Percentiles rank a stretch among this genome's conserved stretches.
Evolutionary conservation across 345 rosid species (phyloP).

Genomic region (Rhodamnia argentea): DNA sequence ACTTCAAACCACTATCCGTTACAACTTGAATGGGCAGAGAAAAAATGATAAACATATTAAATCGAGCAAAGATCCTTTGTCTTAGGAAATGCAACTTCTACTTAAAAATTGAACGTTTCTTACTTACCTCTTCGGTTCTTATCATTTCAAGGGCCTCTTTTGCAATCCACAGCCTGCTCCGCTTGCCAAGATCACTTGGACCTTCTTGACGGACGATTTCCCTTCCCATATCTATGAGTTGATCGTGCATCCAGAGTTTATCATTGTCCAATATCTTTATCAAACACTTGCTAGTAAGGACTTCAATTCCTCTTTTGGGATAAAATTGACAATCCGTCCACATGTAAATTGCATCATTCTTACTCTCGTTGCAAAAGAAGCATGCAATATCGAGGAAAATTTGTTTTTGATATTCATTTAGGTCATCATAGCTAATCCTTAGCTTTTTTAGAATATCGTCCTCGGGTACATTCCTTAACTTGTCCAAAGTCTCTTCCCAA

Average conservation of each 20-base stretch:
- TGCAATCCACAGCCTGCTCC: not conserved
- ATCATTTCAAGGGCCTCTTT: not conserved
- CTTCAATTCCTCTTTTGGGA: not conserved
- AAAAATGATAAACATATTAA: not conserved
- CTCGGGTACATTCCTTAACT: not conserved
- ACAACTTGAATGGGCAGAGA: rapidly evolving
- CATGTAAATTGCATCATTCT: not conserved
- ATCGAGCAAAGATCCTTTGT: not conserved
- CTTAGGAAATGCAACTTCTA: rapidly evolving
- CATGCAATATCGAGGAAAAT: conserved; percentile 5
- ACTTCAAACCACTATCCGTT: not conserved
- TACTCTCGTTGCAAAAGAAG: not conserved
- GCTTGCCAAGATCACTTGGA: not conserved
- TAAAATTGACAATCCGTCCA: not conserved
- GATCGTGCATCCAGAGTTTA: not conserved
- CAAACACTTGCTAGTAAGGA: not conserved
- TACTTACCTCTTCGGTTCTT: not conserved
- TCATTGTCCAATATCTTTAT: not conserved
- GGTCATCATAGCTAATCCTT: not conserved
- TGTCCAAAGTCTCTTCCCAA: not conserved
- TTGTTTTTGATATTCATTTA: not conserved
- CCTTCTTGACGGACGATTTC: not conserved
- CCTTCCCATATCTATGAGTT: not conserved
- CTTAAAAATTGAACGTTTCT: not conserved
- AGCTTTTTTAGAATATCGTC: not conserved